Evolutionary conservation across 2,329 filamentous ascomycete species (phyloP).

Genomic region (Juglanconis juglandina): DNA sequence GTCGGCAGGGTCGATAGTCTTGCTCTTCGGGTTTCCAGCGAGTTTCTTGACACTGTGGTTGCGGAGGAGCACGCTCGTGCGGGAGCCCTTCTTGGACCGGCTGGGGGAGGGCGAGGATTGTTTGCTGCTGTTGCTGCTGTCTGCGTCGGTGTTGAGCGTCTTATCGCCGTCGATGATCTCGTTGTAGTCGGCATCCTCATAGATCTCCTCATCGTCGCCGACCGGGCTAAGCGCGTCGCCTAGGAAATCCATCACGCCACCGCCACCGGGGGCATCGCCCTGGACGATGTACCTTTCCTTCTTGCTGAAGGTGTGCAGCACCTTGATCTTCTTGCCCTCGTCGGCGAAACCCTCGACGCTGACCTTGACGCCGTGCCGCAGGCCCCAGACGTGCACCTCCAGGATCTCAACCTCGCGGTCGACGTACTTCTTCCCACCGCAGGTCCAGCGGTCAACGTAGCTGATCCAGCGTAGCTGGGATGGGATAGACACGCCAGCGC

Average conservation of each 20-base stretch:
- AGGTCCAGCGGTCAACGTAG: slow-evolving; percentile 85
- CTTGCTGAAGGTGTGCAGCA: slow-evolving; percentile 74
- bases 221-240: slow-evolving; percentile 38
- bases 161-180: slow-evolving; percentile 8
- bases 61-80: slow-evolving; percentile 17
- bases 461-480: slow-evolving; percentile 84
- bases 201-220: slow-evolving; percentile 30
- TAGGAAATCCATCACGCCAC: slow-evolving; percentile 48
- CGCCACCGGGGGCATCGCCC: slow-evolving; percentile 47
- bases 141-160: slow-evolving; percentile 7
- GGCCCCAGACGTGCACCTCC: slow-evolving; percentile 86
- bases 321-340: slow-evolving; percentile 82
- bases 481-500: slow-evolving; percentile 85
- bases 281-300: slow-evolving; percentile 70
- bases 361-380: slow-evolving; percentile 84
- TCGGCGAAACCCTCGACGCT: slow-evolving; percentile 81
- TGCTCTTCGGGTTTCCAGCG: slow-evolving; percentile 22
- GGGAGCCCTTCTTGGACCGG: slow-evolving; percentile 22
- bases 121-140: slow-evolving; percentile 20
- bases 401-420: slow-evolving; percentile 80
- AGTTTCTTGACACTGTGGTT: slow-evolving; percentile 16
- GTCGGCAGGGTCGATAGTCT: slow-evolving; percentile 27
- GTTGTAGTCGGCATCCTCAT: slow-evolving; percentile 29
- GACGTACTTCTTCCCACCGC: slow-evolving; percentile 71
- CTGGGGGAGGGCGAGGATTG: slow-evolving; percentile 21